Evolutionary conservation across 495 filamentous ascomycete genomes (phyloP), one percentile per base, ranked within the genome.

Genomic region (Melanomma pulvis-pyrius): DNA sequence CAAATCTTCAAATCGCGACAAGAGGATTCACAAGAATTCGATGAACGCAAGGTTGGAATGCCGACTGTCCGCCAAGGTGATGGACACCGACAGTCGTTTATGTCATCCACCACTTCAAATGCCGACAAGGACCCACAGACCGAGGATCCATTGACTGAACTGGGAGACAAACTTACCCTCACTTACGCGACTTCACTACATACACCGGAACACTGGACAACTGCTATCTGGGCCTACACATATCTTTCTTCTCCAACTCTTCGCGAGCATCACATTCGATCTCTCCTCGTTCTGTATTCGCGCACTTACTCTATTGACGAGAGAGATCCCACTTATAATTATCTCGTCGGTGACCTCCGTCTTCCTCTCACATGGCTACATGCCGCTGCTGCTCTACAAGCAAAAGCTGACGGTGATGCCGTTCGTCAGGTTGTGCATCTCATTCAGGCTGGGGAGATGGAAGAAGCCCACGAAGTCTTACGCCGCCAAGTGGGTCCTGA

Each of bases 331-430:
- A 72, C 58, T 11, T 92, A 88, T 78, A 77, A 75, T 17, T 82
- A 82, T 24, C 81, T 96, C 0, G 79, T 82, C 4, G 70, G 80
- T 30, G 82, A 83, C 4, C 83, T 90, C 50, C 81, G 87, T 57
- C 81, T 98, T 54, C 90, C 92, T 3, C 81, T 81, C 36, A 70
- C 79, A 25, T 96, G 92, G 92, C 82, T 98, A 66, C 93, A 88
- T 86, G 86, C 91, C 58, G 91, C 93, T 28, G 92, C 92, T 78
- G 94, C 93, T 4, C 80, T 96, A 8, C 84, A 90, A 71, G 91
- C 90, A 63, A 86, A 92, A 41, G 82, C 86, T 62, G 46, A 69
- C 29, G 65, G 83, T 29, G 84, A 93, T 71, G 77, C 87, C 22
- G 78, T 77, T 21, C 81, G 82, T 48, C 90, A 96, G 72, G 87